Base-by-base conservation (phyloP, 805 yeast genomes). In the Priceomyces carsonii region DNA sequence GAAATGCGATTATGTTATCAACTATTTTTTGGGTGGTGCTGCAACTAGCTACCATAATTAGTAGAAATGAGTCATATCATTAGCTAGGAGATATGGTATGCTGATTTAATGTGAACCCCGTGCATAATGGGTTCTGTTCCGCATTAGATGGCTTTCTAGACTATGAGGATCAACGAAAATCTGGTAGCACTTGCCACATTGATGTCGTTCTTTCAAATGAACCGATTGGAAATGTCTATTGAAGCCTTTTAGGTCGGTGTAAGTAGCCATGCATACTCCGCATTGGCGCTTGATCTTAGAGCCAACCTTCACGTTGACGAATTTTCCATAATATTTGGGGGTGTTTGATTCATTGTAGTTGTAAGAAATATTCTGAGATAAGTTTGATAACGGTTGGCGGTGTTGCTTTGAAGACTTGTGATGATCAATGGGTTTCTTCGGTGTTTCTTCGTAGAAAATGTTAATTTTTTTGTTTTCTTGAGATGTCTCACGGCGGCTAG, bases 181-280 rank as follows among this genome's bases (percentile, higher is more conserved):
- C 13, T 16, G 22, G 13, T 28, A 28, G 14, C 32, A 28, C 22
- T 28, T 28, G 22, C 32, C 32, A 16, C 32, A 28, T 18, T 28
- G 32, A n/a, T 28, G n/a, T 6, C 32, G 12, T 10, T 28, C 23
- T 10, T 28, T 28, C n/a, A 28, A 28, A 31, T 40, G 44, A 3
- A 29, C 32, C 12, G 34, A 31, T 29, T 39, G 38, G 18, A 39
- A 42, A 29, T 42, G 46, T 19, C 46, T 39, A 31, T 44, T 42
- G 33, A 44, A 44, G 6, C 46, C 46, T 32, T 42, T 44, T 21
- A 44, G 35, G 37, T 42, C 46, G 14, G 38, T 42, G 24, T 44
- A 44, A 9, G 30, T 34, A 4, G 32, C 29, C 8, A 21, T 12
- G 27, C 51, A 47, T n/a, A 29, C 23, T 19, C 26, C 29, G 16